These are phyloP conservation scores for Aspergillus quadricinctus DNA, from an alignment of 2,329 filamentous ascomycete species.

Conservation along the genomic window DNA sequence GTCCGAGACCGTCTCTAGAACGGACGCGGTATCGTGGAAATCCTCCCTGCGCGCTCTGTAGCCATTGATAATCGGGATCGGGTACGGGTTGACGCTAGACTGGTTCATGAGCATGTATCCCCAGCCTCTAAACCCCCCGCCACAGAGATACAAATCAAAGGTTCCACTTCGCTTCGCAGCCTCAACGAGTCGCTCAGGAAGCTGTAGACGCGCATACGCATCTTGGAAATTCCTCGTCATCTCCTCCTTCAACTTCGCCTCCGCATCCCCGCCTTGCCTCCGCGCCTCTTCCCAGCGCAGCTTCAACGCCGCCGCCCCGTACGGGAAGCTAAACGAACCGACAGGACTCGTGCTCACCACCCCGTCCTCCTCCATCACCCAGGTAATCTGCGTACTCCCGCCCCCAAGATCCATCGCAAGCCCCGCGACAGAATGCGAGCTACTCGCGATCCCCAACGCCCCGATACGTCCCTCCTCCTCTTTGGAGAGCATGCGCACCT, in stretches of 20 bases:
- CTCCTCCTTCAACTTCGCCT: conserved; percentile 49
- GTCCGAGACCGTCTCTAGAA: conserved; percentile 38
- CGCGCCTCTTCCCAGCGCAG: conserved; percentile 48
- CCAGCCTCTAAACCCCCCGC: conserved; percentile 86
- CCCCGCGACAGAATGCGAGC: conserved; percentile 65
- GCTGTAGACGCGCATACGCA: conserved; percentile 55
- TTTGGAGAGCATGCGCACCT: conserved; percentile 69
- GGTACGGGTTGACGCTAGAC: conserved; percentile 70
- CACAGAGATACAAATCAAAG: conserved; percentile 76
- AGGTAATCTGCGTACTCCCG: conserved; percentile 66
- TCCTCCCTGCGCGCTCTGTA: conserved; percentile 61
- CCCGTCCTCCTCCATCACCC: conserved; percentile 54
- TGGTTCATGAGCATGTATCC: conserved; percentile 82
- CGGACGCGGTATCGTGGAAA: conserved; percentile 55
- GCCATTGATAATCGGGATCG: conserved; percentile 75
- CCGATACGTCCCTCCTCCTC: conserved; percentile 79
- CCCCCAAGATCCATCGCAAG: conserved; percentile 85
- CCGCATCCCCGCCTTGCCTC: conserved; percentile 40
- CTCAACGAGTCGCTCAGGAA: conserved; percentile 52
- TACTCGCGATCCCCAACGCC: conserved; percentile 76
- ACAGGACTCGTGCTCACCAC: conserved; percentile 48
- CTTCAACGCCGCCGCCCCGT: conserved; percentile 64
- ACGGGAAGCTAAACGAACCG: conserved; percentile 63
- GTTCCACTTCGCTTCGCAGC: conserved; percentile 44
- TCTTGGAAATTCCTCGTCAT: conserved; percentile 56